Percentiles rank a stretch among this genome's conserved stretches.
Conservation (phyloP, 1,139 yeast genomes). For the Suzukiozyma palmioleophila region DNA sequence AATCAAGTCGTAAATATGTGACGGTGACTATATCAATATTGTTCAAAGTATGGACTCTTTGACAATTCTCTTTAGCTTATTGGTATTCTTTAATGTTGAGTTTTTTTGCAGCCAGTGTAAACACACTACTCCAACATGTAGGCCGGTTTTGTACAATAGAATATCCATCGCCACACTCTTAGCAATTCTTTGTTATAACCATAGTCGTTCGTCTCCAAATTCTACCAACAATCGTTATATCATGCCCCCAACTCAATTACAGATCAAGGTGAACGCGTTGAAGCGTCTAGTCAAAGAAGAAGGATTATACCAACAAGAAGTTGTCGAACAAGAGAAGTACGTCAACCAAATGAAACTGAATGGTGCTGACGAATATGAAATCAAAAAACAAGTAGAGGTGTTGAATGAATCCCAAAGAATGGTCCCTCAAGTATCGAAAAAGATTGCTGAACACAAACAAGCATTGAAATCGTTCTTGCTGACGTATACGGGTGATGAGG, state of each 20-base stretch:
- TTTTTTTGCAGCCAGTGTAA: too few relatives aligned
- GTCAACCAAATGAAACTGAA: constrained; percentile 40
- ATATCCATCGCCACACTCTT: too few relatives aligned
- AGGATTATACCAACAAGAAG: constrained; percentile 58
- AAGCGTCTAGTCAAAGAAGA: constrained; percentile 74
- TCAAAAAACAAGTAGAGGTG: constrained; percentile 62
- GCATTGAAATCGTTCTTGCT: constrained; percentile 33
- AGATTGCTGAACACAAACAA: constrained; percentile 46
- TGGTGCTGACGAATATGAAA: constrained; percentile 62
- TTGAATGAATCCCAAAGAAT: constrained; percentile 65
- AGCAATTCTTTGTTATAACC: too few relatives aligned
- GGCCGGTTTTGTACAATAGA: too few relatives aligned
- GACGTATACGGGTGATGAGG: constrained; percentile 46
- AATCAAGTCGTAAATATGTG: not conserved
- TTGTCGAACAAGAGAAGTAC: constrained; percentile 53
- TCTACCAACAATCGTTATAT: not conserved
- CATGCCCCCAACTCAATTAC: constrained; percentile 76
- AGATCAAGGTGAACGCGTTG: constrained; percentile 73
- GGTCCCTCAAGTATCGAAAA: constrained; percentile 57
- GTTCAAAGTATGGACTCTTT: too few relatives aligned
- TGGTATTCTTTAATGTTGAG: too few relatives aligned
- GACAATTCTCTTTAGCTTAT: too few relatives aligned
- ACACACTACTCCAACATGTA: too few relatives aligned
- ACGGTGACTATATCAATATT: too few relatives aligned
- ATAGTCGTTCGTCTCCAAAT: too few relatives aligned